Conservation (phyloP, 768 basidiomycete genomes). For the Rhizopogon rudus region DNA sequence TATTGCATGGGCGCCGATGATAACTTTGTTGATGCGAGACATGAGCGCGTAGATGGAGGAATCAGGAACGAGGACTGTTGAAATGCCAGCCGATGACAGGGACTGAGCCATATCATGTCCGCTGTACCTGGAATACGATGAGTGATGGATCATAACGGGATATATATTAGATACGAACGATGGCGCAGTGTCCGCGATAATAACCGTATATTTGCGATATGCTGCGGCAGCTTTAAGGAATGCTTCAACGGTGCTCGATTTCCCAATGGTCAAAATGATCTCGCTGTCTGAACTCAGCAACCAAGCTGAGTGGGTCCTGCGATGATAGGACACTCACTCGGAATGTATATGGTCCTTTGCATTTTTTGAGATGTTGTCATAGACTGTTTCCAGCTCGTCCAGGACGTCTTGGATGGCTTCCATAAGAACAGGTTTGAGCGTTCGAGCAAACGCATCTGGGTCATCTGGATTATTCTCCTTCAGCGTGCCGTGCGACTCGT, state of each 20-base stretch:
- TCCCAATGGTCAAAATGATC: slow-evolving; percentile 91
- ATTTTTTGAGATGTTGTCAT: slow-evolving; percentile 91
- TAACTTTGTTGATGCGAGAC: slow-evolving; percentile 95
- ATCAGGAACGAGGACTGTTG: slow-evolving; percentile 96
- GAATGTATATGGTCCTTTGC: slow-evolving; percentile 96
- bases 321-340: slow-evolving; percentile 58
- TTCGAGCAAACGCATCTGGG: slow-evolving; percentile 71
- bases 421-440: slow-evolving; percentile 89
- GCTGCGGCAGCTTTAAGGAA: slow-evolving; percentile 91
- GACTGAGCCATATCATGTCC: slow-evolving; percentile 83
- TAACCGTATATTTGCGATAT: slow-evolving; percentile 89
- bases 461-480: slow-evolving; percentile 72
- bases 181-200: slow-evolving; percentile 93
- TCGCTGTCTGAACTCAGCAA: slow-evolving; percentile 48
- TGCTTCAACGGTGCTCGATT: slow-evolving; percentile 89
- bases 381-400: slow-evolving; percentile 93
- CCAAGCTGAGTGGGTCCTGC: neutral
- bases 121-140: slow-evolving; percentile 50
- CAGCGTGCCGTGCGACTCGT: slow-evolving; percentile 50
- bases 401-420: slow-evolving; percentile 96
- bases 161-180: slow-evolving; percentile 49
- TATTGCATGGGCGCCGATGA: slow-evolving; percentile 92
- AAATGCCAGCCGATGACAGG: slow-evolving; percentile 74
- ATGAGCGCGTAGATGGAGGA: slow-evolving; percentile 94
- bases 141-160: slow-evolving; percentile 3